Evolutionary conservation across 495 filamentous ascomycete genomes (phyloP).

Genomic region (Hypoxylon cercidicola): DNA sequence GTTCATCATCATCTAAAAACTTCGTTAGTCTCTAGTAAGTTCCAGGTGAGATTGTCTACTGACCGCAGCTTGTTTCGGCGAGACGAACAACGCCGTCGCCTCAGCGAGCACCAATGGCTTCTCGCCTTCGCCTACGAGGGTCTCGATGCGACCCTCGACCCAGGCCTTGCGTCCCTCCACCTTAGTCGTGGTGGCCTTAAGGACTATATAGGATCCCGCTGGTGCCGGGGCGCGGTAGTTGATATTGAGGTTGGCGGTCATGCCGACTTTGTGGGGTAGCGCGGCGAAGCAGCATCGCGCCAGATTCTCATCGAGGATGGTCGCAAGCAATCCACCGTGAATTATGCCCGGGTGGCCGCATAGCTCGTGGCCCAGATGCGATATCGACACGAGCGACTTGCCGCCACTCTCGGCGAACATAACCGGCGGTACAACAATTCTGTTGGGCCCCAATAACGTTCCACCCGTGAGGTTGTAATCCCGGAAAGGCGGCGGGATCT

Average conservation of each 20-base stretch:
- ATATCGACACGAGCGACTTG: conserved; percentile 76
- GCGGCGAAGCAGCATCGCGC: conserved; percentile 92
- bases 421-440: conserved; percentile 83
- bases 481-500: conserved; percentile 74
- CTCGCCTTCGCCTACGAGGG: conserved; percentile 69
- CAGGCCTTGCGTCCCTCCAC: conserved; percentile 96
- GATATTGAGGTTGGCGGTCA: conserved; percentile 91
- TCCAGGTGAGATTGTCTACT: conserved; percentile 41
- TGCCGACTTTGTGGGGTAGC: conserved; percentile 85
- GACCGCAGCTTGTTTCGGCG: conserved; percentile 84
- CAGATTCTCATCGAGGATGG: conserved; percentile 90
- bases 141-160: conserved; percentile 92
- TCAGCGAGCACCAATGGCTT: conserved; percentile 75
- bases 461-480: conserved; percentile 84
- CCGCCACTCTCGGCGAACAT: conserved; percentile 77
- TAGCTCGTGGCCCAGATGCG: conserved; percentile 81
- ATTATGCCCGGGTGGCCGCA: conserved; percentile 94
- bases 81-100: conserved; percentile 87
- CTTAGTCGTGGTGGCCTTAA: conserved; percentile 83
- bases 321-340: conserved; percentile 91
- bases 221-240: conserved; percentile 84
- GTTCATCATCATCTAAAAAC: conserved; percentile 54
- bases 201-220: conserved; percentile 79
- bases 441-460: conserved; percentile 77
- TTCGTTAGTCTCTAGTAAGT: conserved; percentile 13